Evolutionary conservation across 805 yeast species (phyloP).

Genomic region (Myxozyma mucilagina): DNA sequence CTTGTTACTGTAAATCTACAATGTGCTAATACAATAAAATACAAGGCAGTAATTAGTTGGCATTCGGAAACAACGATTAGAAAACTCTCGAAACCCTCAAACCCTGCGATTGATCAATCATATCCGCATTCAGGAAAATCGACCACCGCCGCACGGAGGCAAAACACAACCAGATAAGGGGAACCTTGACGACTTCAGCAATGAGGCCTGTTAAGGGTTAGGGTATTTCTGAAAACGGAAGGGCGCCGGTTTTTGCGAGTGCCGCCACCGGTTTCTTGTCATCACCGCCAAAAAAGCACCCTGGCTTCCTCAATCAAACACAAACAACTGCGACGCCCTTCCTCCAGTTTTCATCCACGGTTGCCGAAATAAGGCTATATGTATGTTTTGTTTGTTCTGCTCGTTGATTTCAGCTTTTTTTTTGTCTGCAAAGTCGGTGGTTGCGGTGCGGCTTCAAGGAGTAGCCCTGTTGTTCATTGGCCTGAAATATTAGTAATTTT

Average conservation of each 20-base stretch:
- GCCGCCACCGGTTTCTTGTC: slow-evolving; percentile 9
- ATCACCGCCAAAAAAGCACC: slow-evolving; percentile 6
- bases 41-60: too few species aligned
- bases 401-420: background rate
- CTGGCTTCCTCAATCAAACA: background rate
- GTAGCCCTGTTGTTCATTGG: too few species aligned
- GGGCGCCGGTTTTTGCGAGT: slow-evolving; percentile 3
- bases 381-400: background rate
- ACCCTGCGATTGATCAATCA: too few species aligned
- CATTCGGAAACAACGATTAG: too few species aligned
- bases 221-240: background rate
- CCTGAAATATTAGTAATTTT: slow-evolving; percentile 4
- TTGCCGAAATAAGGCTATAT: background rate
- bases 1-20: too few species aligned
- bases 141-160: background rate
- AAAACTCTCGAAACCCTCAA: too few species aligned
- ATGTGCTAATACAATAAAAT: too few species aligned
- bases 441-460: background rate
- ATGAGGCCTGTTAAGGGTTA: slow-evolving; percentile 1
- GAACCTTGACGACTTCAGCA: background rate
- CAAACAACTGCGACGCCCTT: background rate
- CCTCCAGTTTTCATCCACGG: background rate
- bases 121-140: too few species aligned
- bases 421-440: background rate
- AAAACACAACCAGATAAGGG: background rate